Conservation (phyloP, 345 rosid species). For the Eutrema japonicum region DNA sequence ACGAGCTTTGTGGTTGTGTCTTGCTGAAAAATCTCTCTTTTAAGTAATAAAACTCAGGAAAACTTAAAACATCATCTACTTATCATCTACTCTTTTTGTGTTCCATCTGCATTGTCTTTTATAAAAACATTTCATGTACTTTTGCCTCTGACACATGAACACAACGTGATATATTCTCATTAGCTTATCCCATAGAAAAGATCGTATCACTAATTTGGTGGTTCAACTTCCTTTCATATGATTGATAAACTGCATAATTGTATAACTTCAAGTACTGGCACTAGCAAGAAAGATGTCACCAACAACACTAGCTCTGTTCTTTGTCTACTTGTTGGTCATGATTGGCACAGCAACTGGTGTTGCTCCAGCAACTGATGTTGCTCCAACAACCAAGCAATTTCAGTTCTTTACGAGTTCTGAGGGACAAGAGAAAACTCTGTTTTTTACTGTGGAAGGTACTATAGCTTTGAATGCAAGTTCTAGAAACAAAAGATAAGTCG, state of each 20-base stretch:
- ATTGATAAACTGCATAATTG: constrained; percentile 1
- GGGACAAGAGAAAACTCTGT: constrained; percentile 16
- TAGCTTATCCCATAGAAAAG: not conserved
- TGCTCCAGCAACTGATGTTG: constrained; percentile 14
- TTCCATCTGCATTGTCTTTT: constrained; percentile 30
- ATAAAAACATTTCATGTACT: constrained; percentile 24
- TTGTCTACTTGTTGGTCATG: constrained; percentile 25
- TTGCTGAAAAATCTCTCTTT: constrained; percentile 19
- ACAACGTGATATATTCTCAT: constrained; percentile 8
- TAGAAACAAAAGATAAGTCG: not conserved
- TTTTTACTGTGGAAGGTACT: constrained; percentile 34
- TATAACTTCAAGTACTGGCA: constrained; percentile 18
- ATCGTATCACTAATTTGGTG: not conserved
- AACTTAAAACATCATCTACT: constrained; percentile 34
- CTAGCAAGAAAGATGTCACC: constrained; percentile 35
- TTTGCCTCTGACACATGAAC: constrained; percentile 23
- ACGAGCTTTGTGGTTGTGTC: constrained; percentile 39
- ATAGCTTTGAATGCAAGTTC: not conserved
- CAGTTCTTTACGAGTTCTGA: constrained; percentile 2
- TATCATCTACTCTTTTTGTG: constrained; percentile 30
- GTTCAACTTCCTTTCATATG: constrained; percentile 3
- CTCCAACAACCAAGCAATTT: constrained; percentile 10
- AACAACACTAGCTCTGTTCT: constrained; percentile 17
- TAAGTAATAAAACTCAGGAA: constrained; percentile 30
- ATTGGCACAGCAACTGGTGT: not conserved